Evolutionary conservation across 257 asterid genomes (phyloP).

Genomic region (Nicotiana otophora): DNA sequence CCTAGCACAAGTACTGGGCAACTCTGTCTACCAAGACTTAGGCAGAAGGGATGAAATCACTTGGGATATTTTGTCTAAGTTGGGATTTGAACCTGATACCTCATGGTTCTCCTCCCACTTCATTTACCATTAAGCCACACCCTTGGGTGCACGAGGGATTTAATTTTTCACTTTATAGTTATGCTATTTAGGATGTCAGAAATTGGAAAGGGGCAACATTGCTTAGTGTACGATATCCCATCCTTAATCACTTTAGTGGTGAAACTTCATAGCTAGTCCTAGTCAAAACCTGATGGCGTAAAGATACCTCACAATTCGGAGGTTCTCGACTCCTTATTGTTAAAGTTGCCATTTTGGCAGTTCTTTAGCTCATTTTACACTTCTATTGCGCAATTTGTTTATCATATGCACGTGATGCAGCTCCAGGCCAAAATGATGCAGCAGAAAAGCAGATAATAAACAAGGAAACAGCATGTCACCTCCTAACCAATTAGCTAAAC

Average conservation of each 20-base stretch:
- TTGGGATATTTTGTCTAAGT: no score
- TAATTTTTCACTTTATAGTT: background rate
- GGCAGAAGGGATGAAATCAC: no score
- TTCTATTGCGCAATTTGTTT: background rate
- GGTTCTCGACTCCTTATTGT: background rate
- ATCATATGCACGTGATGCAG: background rate
- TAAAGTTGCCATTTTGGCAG: background rate
- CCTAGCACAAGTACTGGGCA: no score
- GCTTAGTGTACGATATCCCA: background rate
- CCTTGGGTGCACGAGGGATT: background rate
- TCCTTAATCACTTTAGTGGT: background rate
- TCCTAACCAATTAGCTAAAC: background rate
- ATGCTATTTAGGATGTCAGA: background rate
- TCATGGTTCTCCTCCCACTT: no score
- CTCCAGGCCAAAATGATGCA: background rate
- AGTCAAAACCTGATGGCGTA: background rate
- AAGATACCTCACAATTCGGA: background rate
- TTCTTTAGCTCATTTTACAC: background rate
- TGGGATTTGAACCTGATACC: no score
- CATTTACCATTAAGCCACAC: no score
- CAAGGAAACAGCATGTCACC: background rate
- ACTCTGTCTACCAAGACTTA: no score
- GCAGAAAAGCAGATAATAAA: background rate
- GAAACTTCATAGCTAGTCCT: background rate
- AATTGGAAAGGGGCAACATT: background rate